Conservation (phyloP, 2,329 filamentous ascomycete species). For the Sphaerulina populicola region DNA sequence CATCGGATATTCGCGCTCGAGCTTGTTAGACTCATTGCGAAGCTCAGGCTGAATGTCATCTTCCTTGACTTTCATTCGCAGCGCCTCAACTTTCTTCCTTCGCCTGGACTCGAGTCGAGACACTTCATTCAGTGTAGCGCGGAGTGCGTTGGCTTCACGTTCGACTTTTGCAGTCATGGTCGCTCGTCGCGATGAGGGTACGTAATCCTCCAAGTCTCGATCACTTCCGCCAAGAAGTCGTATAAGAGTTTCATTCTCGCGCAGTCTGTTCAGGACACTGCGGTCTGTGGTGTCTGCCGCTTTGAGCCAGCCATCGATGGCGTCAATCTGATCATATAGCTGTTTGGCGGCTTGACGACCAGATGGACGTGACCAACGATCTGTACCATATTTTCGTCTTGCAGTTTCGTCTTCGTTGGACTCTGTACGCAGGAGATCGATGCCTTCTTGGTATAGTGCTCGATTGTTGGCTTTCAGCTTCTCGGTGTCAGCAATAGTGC, state of each 20-base stretch:
- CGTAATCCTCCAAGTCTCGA: constrained; percentile 73
- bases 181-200: constrained; percentile 73
- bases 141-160: constrained; percentile 65
- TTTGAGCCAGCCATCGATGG: constrained; percentile 82
- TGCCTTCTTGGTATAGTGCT: constrained; percentile 73
- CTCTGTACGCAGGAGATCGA: constrained; percentile 67
- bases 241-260: constrained; percentile 65
- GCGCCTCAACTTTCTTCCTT: constrained; percentile 65
- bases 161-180: constrained; percentile 75
- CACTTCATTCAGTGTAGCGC: constrained; percentile 76
- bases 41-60: constrained; percentile 85
- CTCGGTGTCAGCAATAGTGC: constrained; percentile 78
- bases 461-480: constrained; percentile 77
- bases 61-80: constrained; percentile 69
- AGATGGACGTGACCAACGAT: constrained; percentile 66
- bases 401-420: constrained; percentile 73
- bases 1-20: constrained; percentile 79
- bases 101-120: constrained; percentile 72
- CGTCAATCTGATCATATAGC: constrained; percentile 63
- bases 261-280: constrained; percentile 69
- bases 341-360: constrained; percentile 63
- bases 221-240: constrained; percentile 70
- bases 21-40: constrained; percentile 68
- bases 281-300: constrained; percentile 59
- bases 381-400: constrained; percentile 72